phyloP scores from a whole-genome alignment of 768 basidiomycete species.

The Boletus vermiculosoides region DNA sequence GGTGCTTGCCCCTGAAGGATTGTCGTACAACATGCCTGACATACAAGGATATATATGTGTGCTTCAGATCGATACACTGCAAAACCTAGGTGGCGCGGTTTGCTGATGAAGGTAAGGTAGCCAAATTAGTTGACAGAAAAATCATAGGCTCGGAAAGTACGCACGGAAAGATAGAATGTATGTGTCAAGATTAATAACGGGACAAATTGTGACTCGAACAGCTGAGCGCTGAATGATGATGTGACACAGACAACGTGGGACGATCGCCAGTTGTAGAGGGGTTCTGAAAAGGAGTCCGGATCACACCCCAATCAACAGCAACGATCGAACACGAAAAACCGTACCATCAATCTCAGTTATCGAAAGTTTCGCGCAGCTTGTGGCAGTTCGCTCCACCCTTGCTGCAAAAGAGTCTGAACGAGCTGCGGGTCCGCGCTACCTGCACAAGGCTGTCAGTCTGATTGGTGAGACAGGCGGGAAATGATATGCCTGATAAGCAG shows the following conservation, averaged over 20 bases:
- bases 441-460: neutral
- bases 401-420: neutral
- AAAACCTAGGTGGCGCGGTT: conserved; percentile 15
- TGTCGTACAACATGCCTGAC: conserved; percentile 29
- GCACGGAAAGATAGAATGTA: conserved; percentile 12
- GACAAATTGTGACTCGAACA: conserved; percentile 18
- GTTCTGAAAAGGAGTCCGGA: conserved; percentile 9
- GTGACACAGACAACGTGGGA: conserved; percentile 4
- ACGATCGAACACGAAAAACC: neutral
- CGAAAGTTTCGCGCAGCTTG: conserved; percentile 1
- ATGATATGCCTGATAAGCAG: conserved; percentile 6
- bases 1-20: conserved; percentile 33
- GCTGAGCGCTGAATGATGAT: neutral
- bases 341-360: conserved; percentile 1
- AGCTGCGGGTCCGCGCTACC: neutral
- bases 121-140: conserved; percentile 6
- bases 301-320: neutral
- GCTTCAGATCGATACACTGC: conserved; percentile 23
- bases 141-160: conserved; percentile 6
- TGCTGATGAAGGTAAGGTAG: neutral
- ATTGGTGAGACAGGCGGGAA: neutral
- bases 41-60: conserved; percentile 24
- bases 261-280: neutral
- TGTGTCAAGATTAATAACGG: conserved; percentile 6
- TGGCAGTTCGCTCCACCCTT: conserved; percentile 7